Percentiles rank a stretch among this genome's conserved stretches.
These are phyloP conservation scores for Herpotrichia juniperi DNA, from an alignment of 2,329 filamentous ascomycete genomes.

Conservation along the genomic window DNA sequence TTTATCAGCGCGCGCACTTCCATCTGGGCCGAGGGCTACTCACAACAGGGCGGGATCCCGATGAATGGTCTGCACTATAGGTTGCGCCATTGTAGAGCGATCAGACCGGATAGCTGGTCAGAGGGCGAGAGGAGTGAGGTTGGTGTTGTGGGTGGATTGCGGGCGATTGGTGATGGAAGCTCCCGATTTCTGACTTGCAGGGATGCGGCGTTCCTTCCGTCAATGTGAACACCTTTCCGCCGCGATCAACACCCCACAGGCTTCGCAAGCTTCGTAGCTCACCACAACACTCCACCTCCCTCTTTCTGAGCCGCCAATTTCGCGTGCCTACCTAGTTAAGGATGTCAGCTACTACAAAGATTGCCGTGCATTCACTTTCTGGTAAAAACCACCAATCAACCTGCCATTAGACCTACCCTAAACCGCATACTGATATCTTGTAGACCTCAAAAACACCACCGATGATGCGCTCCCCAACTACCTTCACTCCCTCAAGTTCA, in stretches of 20 bases:
- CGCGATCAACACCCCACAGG: conserved; percentile 22
- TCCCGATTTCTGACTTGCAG: conserved; percentile 30
- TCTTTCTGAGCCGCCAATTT: neutral
- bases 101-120: conserved; percentile 12
- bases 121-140: conserved; percentile 16
- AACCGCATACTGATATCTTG: conserved; percentile 14
- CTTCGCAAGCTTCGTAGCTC: conserved; percentile 11
- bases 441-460: conserved; percentile 94
- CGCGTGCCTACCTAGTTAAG: neutral
- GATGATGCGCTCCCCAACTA: conserved; percentile 96
- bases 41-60: conserved; percentile 98
- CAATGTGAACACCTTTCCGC: conserved; percentile 46
- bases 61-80: conserved; percentile 92
- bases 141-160: conserved; percentile 12
- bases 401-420: conserved; percentile 8
- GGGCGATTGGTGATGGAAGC: conserved; percentile 33
- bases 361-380: conserved; percentile 70
- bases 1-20: conserved; percentile 25
- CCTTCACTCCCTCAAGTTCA: conserved; percentile 85
- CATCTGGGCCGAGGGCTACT: conserved; percentile 41
- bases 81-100: conserved; percentile 73
- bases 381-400: conserved; percentile 50
- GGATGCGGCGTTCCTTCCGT: conserved; percentile 35
- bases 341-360: conserved; percentile 55
- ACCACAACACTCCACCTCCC: neutral